Evolutionary conservation across 257 asterid genomes (phyloP).

Genomic region (Leonotis leonurus): DNA sequence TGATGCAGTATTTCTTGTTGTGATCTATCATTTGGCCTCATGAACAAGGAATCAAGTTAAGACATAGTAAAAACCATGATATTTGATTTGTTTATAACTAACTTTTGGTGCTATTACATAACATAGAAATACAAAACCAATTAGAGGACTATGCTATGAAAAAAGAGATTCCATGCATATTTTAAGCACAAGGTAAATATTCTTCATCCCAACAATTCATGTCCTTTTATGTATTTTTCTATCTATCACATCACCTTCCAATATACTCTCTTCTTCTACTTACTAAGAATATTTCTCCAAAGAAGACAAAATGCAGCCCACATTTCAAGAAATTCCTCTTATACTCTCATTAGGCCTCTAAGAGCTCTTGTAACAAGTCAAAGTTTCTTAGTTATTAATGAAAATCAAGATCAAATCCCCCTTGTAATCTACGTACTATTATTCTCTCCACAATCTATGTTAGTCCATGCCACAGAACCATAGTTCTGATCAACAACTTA

Average conservation of each 20-base stretch:
- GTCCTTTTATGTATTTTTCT: not conserved
- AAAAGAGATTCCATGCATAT: too few species aligned
- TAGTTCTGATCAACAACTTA: not conserved
- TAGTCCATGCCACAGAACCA: not conserved
- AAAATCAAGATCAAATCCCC: not conserved
- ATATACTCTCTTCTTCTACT: not conserved
- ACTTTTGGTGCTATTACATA: not conserved
- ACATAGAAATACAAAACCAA: not conserved
- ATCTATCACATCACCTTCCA: not conserved
- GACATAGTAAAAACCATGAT: not conserved
- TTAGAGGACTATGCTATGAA: too few species aligned
- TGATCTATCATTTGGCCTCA: not conserved
- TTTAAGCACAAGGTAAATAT: too few species aligned
- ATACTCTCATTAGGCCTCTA: not conserved
- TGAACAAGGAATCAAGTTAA: conserved; percentile 8
- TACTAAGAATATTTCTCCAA: not conserved
- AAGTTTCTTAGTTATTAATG: not conserved
- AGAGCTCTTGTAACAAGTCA: not conserved
- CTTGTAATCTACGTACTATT: not conserved
- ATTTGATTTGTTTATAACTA: not conserved
- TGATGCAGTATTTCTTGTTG: not conserved
- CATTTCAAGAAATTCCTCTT: not conserved
- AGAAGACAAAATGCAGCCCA: not conserved
- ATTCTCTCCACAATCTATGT: not conserved
- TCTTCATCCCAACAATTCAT: not conserved